Conservation (phyloP, 495 filamentous ascomycete genomes). For the Trichoderma reesei region DNA sequence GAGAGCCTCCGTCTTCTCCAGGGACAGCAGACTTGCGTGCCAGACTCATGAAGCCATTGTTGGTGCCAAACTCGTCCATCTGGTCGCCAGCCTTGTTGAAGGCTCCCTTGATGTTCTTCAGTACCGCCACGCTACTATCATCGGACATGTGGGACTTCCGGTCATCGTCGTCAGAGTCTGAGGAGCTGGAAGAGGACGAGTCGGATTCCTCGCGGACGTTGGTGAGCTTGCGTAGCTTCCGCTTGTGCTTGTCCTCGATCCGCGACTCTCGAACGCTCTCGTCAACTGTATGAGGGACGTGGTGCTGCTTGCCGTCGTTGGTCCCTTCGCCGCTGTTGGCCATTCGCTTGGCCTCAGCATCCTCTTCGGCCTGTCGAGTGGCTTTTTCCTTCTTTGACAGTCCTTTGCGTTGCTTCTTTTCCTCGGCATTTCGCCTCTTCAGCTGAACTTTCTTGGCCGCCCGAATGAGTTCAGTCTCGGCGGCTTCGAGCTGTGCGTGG, state of each 20-base stretch:
- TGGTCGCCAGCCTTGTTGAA: constrained; percentile 34
- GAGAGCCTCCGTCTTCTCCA: constrained; percentile 11
- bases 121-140: background rate
- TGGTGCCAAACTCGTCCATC: constrained; percentile 48
- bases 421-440: constrained; percentile 53
- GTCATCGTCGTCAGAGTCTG: background rate
- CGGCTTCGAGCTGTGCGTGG: constrained; percentile 64
- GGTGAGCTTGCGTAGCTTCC: background rate
- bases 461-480: constrained; percentile 75
- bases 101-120: constrained; percentile 27
- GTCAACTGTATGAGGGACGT: constrained; percentile 61
- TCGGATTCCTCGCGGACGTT: constrained; percentile 12
- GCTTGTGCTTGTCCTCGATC: constrained; percentile 13
- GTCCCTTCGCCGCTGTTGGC: constrained; percentile 58
- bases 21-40: background rate
- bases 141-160: background rate
- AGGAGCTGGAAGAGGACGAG: background rate
- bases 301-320: constrained; percentile 75
- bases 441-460: constrained; percentile 67
- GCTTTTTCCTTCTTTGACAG: constrained; percentile 42
- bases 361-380: constrained; percentile 34
- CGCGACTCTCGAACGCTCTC: constrained; percentile 51
- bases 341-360: constrained; percentile 50
- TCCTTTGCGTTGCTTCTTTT: constrained; percentile 41
- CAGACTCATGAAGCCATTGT: constrained; percentile 38